Conservation (phyloP, 495 filamentous ascomycete genomes). For the Aspergillus homomorphus region DNA sequence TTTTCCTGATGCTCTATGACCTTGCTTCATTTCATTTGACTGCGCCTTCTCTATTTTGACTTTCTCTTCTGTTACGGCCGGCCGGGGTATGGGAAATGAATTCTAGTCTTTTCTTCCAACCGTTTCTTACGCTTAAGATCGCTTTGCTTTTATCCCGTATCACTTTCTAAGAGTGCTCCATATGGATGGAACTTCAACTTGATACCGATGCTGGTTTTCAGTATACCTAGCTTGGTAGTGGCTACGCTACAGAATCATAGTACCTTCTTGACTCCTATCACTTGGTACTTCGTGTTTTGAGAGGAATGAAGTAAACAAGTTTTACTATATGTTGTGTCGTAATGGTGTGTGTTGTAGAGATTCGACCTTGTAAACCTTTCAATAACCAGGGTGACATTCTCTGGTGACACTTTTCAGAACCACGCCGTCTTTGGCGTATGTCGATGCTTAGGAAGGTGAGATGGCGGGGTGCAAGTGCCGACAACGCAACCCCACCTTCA, state of each 20-base stretch:
- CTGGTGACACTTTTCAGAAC: too few relatives aligned
- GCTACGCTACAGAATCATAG: not conserved
- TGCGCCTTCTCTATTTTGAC: slow-evolving; percentile 3
- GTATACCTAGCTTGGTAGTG: not conserved
- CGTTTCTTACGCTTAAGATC: slow-evolving; percentile 4
- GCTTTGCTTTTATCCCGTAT: not conserved
- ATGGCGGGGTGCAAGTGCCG: slow-evolving; percentile 2
- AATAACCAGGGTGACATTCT: too few relatives aligned
- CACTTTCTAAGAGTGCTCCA: not conserved
- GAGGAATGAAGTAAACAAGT: not conserved
- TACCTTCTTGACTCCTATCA: not conserved
- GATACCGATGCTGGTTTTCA: slow-evolving; percentile 13
- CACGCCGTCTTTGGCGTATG: not conserved
- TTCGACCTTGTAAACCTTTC: too few relatives aligned
- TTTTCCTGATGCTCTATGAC: not conserved
- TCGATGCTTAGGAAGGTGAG: not conserved
- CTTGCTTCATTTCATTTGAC: not conserved
- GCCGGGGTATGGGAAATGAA: slow-evolving; percentile 7
- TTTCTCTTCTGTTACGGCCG: slow-evolving; percentile 5
- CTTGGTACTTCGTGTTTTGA: not conserved
- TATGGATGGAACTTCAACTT: slow-evolving; percentile 2
- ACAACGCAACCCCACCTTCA: slow-evolving; percentile 6
- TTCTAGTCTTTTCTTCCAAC: slow-evolving; percentile 2
- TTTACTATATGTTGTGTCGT: too few relatives aligned
- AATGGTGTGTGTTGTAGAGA: too few relatives aligned